Evolutionary conservation across 345 rosid species (phyloP).

Genomic region (Melaleuca quinquenervia): DNA sequence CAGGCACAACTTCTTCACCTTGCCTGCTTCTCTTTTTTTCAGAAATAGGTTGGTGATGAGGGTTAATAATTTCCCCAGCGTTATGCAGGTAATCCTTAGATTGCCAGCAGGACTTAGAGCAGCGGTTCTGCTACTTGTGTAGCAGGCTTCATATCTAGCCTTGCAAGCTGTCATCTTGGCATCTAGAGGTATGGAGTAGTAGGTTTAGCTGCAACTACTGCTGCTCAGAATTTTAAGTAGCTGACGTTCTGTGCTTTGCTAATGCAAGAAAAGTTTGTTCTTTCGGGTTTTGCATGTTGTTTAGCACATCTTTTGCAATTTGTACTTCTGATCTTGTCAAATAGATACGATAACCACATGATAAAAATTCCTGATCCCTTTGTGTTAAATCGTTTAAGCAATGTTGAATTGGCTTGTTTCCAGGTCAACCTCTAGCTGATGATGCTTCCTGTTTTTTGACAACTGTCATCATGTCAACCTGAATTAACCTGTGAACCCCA

Average conservation of each 20-base stretch:
- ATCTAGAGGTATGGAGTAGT: conserved; percentile 60
- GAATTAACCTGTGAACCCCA: neutral
- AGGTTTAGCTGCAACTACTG: neutral
- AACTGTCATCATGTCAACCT: neutral
- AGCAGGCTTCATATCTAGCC: conserved; percentile 86
- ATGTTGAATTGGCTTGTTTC: neutral
- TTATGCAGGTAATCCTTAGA: conserved; percentile 55
- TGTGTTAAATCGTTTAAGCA: neutral
- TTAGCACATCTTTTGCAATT: neutral
- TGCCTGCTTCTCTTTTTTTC: neutral
- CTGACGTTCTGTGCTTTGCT: neutral
- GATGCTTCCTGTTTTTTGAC: neutral
- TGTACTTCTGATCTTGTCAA: neutral
- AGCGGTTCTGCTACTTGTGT: conserved; percentile 68
- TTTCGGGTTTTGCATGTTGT: neutral
- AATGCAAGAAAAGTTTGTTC: neutral
- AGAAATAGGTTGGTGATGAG: neutral
- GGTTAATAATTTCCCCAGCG: conserved; percentile 15
- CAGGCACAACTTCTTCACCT: neutral
- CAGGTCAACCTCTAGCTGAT: neutral
- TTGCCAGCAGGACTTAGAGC: conserved; percentile 79
- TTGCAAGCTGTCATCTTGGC: conserved; percentile 67
- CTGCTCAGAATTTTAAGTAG: neutral
- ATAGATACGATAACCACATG: neutral
- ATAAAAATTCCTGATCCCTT: neutral